phyloP scores from a whole-genome alignment of 2,329 filamentous ascomycete genomes.

The Immersiporthe knoxdaviesiana region DNA sequence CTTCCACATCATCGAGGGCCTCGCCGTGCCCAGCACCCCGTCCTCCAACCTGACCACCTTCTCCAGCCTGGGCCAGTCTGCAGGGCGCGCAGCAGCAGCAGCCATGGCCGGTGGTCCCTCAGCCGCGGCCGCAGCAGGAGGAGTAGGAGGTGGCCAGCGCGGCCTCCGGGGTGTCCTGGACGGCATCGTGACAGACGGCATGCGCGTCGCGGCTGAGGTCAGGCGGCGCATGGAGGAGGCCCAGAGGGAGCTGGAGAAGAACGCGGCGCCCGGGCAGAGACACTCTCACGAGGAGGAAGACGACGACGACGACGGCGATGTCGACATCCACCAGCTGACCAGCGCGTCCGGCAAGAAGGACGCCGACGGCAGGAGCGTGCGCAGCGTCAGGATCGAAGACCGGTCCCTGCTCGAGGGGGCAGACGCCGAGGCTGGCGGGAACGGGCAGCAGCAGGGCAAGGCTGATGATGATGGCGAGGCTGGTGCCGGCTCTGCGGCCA shows the following conservation, averaged over 20 bases:
- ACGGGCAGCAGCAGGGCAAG: conserved; percentile 37
- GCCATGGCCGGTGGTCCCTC: conserved; percentile 46
- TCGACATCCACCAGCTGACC: conserved; percentile 23
- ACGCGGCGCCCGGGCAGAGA: conserved; percentile 65
- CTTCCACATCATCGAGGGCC: conserved; percentile 79
- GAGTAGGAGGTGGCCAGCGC: too few relatives aligned
- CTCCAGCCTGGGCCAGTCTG: conserved; percentile 67
- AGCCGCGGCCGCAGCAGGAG: conserved; percentile 52
- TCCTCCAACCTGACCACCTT: conserved; percentile 83
- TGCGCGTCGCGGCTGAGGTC: conserved; percentile 93
- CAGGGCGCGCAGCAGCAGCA: conserved; percentile 47
- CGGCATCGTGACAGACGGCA: conserved; percentile 96
- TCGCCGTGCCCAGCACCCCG: conserved; percentile 47
- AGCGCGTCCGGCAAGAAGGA: conserved; percentile 56
- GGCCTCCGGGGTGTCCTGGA: conserved; percentile 91
- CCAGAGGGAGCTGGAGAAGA: conserved; percentile 86
- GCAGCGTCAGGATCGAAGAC: conserved; percentile 68
- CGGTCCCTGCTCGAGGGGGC: conserved; percentile 73
- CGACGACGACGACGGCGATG: conserved; percentile 68
- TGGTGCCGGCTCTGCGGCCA: conserved; percentile 33
- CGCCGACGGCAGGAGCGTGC: conserved; percentile 64
- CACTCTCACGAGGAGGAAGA: conserved; percentile 65
- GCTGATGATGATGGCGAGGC: conserved; percentile 30
- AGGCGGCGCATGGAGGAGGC: conserved; percentile 93
- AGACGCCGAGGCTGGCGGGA: conserved; percentile 66